A percentile compares a stretch with the other conserved stretches of the same genome.
phyloP scores from a whole-genome alignment of 371 early-diverging fungal species.

The Ecytonucleospora hepatopenaei region DNA sequence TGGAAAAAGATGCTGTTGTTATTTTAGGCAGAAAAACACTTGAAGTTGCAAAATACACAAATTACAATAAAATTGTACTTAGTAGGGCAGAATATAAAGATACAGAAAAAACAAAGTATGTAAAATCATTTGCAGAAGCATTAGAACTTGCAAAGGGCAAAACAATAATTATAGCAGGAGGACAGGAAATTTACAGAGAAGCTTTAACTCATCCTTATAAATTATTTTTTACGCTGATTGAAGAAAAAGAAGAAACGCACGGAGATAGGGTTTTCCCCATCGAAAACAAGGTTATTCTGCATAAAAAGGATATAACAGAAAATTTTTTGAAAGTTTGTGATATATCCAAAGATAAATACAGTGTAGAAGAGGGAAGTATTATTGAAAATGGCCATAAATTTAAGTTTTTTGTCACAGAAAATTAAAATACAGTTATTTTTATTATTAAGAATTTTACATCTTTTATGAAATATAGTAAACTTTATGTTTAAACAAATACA shows the following conservation, averaged over 20 bases:
- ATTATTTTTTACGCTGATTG: conserved; percentile 19
- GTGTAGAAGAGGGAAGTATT: conserved; percentile 3
- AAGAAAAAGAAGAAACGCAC: conserved; percentile 6
- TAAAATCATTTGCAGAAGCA: conserved; percentile 8
- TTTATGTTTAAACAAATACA: too few relatives aligned
- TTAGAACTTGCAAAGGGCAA: conserved; percentile 5
- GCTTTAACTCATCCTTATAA: conserved; percentile 7
- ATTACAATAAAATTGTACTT: conserved; percentile 7
- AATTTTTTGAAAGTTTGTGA: conserved; percentile 37
- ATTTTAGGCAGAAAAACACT: conserved; percentile 25
- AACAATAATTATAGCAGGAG: conserved; percentile 19
- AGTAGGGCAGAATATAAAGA: background rate
- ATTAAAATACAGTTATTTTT: too few relatives aligned
- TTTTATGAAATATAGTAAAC: too few relatives aligned
- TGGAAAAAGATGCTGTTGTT: conserved; percentile 1
- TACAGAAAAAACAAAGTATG: background rate
- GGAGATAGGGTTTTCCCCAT: conserved; percentile 19
- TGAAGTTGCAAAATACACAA: conserved; percentile 9
- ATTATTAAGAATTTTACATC: too few relatives aligned
- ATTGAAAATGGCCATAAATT: background rate
- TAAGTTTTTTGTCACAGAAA: background rate
- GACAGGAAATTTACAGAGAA: conserved; percentile 11
- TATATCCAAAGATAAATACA: conserved; percentile 43
- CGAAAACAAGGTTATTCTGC: conserved; percentile 19
- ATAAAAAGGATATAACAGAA: conserved; percentile 48